Evolutionary conservation across 2,329 filamentous ascomycete genomes (phyloP).

Genomic region (Coniochaeta pulveracea): DNA sequence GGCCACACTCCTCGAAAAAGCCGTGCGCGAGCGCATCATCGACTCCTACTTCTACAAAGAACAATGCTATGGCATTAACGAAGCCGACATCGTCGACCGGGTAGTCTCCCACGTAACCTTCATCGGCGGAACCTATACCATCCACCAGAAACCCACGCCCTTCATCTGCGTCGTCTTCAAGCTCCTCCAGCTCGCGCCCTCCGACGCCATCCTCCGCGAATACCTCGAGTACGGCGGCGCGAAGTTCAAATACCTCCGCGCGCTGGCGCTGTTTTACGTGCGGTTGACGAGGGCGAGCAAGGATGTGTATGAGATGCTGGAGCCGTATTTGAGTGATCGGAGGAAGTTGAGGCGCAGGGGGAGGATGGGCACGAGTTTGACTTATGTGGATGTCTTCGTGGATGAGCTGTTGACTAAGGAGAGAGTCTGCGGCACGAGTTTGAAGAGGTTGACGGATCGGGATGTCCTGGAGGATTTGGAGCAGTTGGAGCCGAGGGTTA

Average conservation of each 20-base stretch:
- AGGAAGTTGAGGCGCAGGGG: slow-evolving; percentile 73
- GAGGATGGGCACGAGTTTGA: slow-evolving; percentile 63
- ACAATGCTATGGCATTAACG: slow-evolving; percentile 93
- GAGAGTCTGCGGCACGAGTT: slow-evolving; percentile 77
- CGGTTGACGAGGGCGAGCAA: slow-evolving; percentile 73
- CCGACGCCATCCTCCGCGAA: slow-evolving; percentile 65
- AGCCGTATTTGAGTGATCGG: slow-evolving; percentile 72
- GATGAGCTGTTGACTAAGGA: slow-evolving; percentile 86
- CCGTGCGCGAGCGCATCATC: slow-evolving; percentile 88
- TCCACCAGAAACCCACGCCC: slow-evolving; percentile 74
- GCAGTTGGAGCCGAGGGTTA: slow-evolving; percentile 72
- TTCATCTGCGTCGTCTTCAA: slow-evolving; percentile 95
- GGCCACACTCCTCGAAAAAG: slow-evolving; percentile 90
- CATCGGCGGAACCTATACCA: slow-evolving; percentile 80
- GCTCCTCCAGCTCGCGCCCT: slow-evolving; percentile 76
- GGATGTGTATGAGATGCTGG: slow-evolving; percentile 68
- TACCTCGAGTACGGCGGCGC: slow-evolving; percentile 70
- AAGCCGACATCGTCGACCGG: slow-evolving; percentile 72
- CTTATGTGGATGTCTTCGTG: slow-evolving; percentile 82
- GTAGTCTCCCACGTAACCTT: slow-evolving; percentile 72
- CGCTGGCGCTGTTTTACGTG: slow-evolving; percentile 87
- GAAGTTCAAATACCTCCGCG: slow-evolving; percentile 77
- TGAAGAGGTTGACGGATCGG: slow-evolving; percentile 83
- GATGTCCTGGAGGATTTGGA: slow-evolving; percentile 82
- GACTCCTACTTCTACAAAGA: slow-evolving; percentile 98